These are phyloP conservation scores for Fusarium zealandicum DNA, from an alignment of 2,329 filamentous ascomycete genomes.

Conservation along the genomic window DNA sequence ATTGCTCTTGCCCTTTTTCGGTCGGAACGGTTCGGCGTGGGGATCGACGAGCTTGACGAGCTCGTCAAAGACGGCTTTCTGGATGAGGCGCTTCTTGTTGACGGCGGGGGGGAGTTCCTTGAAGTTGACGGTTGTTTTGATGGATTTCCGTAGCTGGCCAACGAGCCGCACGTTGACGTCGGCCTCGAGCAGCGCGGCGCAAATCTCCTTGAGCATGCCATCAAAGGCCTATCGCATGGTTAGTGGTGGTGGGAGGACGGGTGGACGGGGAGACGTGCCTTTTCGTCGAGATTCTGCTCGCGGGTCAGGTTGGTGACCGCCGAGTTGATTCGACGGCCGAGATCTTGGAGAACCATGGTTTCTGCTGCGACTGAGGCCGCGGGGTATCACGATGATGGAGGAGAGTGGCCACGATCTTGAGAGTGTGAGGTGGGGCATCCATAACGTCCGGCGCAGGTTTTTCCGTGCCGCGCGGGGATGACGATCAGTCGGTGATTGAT, in stretches of 20 bases:
- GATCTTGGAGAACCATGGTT: conserved; percentile 96
- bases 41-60: conserved; percentile 95
- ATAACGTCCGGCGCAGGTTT: conserved; percentile 13
- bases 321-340: conserved; percentile 97
- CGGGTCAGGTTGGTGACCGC: conserved; percentile 93
- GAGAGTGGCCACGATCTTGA: conserved; percentile 37
- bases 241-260: conserved; percentile 22
- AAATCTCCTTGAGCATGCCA: conserved; percentile 98
- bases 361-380: conserved; percentile 34
- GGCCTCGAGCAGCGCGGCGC: conserved; percentile 91
- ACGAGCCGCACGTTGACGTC: conserved; percentile 98
- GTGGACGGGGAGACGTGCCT: conserved; percentile 62
- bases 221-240: conserved; percentile 77
- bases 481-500: too few relatives aligned
- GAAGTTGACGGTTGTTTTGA: conserved; percentile 91
- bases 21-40: conserved; percentile 93
- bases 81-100: conserved; percentile 98
- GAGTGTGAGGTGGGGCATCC: conserved; percentile 30
- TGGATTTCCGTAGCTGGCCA: conserved; percentile 88
- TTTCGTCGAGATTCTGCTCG: conserved; percentile 93
- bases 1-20: conserved; percentile 94
- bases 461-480: conserved; percentile 20
- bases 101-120: conserved; percentile 88
- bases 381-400: conserved; percentile 37
- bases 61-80: conserved; percentile 97